Percentiles rank a stretch among this genome's conserved stretches.
These are phyloP conservation scores for Mollisia scopiformis DNA, from an alignment of 2,329 filamentous ascomycete genomes.

Conservation along the genomic window DNA sequence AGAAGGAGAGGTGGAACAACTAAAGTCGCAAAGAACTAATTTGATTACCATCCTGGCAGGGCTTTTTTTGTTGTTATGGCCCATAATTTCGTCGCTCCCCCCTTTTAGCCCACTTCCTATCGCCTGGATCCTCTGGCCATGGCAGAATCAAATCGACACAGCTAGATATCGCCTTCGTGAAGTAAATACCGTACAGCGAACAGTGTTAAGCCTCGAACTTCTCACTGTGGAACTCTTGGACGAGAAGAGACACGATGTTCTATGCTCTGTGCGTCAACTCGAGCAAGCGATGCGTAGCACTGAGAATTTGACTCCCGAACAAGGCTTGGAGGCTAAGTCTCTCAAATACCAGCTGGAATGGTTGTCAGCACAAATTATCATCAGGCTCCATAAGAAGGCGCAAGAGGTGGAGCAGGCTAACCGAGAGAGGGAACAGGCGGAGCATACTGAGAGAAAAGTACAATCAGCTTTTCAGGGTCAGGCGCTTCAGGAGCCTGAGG, in stretches of 20 bases:
- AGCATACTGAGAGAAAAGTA: background rate
- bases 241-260: background rate
- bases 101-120: background rate
- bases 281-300: background rate
- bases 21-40: background rate
- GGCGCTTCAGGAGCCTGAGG: background rate
- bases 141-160: background rate
- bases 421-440: background rate
- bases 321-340: background rate
- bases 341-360: background rate
- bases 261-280: background rate
- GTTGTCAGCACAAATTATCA: background rate
- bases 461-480: background rate
- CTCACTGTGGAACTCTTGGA: background rate
- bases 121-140: background rate
- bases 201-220: background rate
- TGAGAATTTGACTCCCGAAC: background rate
- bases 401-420: background rate
- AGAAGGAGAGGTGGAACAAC: background rate
- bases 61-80: background rate
- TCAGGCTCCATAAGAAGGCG: background rate
- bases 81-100: background rate
- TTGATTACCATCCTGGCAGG: background rate
- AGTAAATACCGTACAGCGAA: background rate
- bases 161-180: background rate